Evolutionary conservation across 805 yeast genomes (phyloP), one percentile per base, ranked within the genome.

Genomic region (Zygotorulaspora florentina): DNA sequence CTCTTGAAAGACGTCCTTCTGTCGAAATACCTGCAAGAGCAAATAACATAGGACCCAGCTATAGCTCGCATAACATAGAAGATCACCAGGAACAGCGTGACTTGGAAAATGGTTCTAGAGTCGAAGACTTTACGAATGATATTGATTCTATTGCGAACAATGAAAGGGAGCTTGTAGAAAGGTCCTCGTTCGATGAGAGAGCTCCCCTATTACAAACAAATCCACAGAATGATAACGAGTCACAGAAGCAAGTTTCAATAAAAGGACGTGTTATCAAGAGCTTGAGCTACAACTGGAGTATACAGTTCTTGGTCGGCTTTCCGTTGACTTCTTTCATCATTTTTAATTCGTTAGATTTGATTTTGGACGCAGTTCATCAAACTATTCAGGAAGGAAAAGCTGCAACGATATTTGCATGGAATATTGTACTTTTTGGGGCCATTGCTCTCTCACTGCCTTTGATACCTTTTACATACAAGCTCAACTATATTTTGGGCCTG

Each of bases 261-360:
- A 46, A 37, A 9, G 23, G 33, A 6, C 8, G 26, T 12, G 36
- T 33, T 16, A 13, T 3, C 2, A 20, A 17, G 12, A 29, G 50
- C 2, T 74, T 76, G 39, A 76, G 82, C 34, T 87, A 84, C 58
- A 95, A 85, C 56, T 89, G 96, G 96, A 73, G 83, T 12, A 52
- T 87, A 13, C 96, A 89, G 62, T 87, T 78, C 56, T 53, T 86
- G 27, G 50, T 81, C 1, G 61, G 83, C 13, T 87, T 84, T 11
- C 96, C 96, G 2, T 42, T 83, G 11, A 67, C 84, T 1, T 68
- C 81, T 2, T 57, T 83, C 29, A 58, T 81, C n/a, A 74, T 78
- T 54, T 74, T 77, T 45, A 65, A 74, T 30, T 82, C 84, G 5
- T 49, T 59, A 6, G 75, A 72, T 47, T 64, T 85, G 47, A 56